phyloP scores from a whole-genome alignment of 2,329 filamentous ascomycete species.

The Alternaria triticina region DNA sequence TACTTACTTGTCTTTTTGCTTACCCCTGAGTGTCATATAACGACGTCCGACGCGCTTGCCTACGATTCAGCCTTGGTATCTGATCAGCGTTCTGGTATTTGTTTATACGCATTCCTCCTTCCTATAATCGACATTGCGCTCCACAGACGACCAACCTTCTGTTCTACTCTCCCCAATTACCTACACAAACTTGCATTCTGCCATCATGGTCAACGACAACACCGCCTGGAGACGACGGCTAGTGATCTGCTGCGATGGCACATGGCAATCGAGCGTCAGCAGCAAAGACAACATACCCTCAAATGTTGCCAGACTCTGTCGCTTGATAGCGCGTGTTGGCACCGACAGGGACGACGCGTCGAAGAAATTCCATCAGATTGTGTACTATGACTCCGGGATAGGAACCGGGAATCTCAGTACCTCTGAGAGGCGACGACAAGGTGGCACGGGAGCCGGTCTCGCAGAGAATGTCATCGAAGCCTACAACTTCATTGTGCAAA shows the following conservation, averaged over 20 bases:
- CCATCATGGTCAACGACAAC: constrained; percentile 21
- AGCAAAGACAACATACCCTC: constrained; percentile 42
- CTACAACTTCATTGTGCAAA: constrained; percentile 59
- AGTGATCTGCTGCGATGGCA: constrained; percentile 47
- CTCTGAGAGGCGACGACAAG: constrained; percentile 39
- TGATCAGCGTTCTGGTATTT: constrained; percentile 1
- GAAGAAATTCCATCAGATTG: constrained; percentile 44
- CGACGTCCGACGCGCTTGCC: background rate
- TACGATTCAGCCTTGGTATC: constrained; percentile 5
- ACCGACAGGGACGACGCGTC: constrained; percentile 23
- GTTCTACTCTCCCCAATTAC: background rate
- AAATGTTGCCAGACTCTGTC: constrained; percentile 46
- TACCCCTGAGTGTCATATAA: constrained; percentile 6
- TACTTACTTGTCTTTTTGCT: constrained; percentile 7
- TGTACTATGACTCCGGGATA: constrained; percentile 46
- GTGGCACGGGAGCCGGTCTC: constrained; percentile 54
- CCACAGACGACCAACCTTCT: background rate
- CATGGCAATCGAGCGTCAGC: constrained; percentile 45
- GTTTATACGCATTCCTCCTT: background rate
- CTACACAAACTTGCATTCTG: background rate
- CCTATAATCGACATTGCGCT: background rate
- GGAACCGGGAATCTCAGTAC: constrained; percentile 41
- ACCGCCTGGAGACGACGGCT: constrained; percentile 41
- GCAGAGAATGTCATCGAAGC: constrained; percentile 57
- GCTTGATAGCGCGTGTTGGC: constrained; percentile 40